These are phyloP conservation scores for Aspergillus bridgeri DNA, from an alignment of 495 filamentous ascomycete species.

Conservation along the genomic window DNA sequence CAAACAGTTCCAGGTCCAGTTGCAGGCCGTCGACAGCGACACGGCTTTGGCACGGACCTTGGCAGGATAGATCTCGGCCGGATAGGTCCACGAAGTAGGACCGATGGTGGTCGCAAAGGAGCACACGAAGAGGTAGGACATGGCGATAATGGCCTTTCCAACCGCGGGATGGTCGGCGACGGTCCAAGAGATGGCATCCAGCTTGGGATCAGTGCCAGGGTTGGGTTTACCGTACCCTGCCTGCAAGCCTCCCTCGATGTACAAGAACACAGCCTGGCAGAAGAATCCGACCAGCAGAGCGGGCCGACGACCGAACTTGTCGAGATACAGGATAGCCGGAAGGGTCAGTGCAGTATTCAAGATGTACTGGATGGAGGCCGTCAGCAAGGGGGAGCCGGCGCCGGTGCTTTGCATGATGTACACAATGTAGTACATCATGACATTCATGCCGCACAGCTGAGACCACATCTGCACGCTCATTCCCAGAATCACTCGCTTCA, in stretches of 20 bases:
- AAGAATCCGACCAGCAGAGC: slow-evolving; percentile 49
- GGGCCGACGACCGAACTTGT: slow-evolving; percentile 50
- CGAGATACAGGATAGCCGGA: slow-evolving; percentile 57
- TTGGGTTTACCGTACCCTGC: slow-evolving; percentile 57
- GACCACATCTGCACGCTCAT: slow-evolving; percentile 77
- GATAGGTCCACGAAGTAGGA: slow-evolving; percentile 55
- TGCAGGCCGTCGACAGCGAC: slow-evolving; percentile 59
- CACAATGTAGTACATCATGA: slow-evolving; percentile 74
- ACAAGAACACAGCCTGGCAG: slow-evolving; percentile 48
- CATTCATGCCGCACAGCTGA: slow-evolving; percentile 72
- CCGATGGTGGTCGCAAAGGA: slow-evolving; percentile 53
- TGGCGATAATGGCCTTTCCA: slow-evolving; percentile 54
- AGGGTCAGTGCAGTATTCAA: slow-evolving; percentile 68
- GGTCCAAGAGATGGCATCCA: slow-evolving; percentile 54
- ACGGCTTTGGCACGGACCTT: slow-evolving; percentile 67
- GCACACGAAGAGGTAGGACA: slow-evolving; percentile 63
- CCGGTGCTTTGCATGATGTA: slow-evolving; percentile 68
- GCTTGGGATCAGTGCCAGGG: slow-evolving; percentile 29
- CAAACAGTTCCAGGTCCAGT: slow-evolving; percentile 57
- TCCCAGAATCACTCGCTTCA: slow-evolving; percentile 66
- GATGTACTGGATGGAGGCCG: slow-evolving; percentile 74
- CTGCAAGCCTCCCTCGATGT: slow-evolving; percentile 55
- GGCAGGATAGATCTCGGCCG: slow-evolving; percentile 63
- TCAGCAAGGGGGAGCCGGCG: slow-evolving; percentile 61
- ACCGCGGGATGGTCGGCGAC: slow-evolving; percentile 45